Evolutionary conservation across 2,329 filamentous ascomycete genomes (phyloP).

Genomic region (Ilyonectria mors-panacis): DNA sequence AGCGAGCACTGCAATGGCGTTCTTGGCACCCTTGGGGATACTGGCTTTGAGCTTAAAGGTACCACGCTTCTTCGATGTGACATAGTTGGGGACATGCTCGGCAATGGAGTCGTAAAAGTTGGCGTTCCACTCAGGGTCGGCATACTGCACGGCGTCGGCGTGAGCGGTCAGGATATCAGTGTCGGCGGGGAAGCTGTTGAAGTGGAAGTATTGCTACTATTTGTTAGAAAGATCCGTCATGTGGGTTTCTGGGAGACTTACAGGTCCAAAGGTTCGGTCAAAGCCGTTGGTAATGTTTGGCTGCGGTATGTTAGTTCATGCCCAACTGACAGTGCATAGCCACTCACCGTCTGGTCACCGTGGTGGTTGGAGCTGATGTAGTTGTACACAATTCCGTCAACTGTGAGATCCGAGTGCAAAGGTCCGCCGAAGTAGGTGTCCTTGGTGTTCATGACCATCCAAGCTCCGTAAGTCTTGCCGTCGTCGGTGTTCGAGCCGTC

Average conservation of each 20-base stretch:
- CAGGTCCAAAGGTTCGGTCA: conserved; percentile 75
- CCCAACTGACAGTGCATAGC: fast-evolving
- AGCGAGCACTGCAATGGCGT: conserved; percentile 68
- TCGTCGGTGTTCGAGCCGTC: conserved; percentile 60
- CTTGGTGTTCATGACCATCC: conserved; percentile 75
- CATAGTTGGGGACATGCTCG: conserved; percentile 70
- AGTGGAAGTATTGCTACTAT: conserved; percentile 69
- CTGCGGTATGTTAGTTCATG: conserved; percentile 31
- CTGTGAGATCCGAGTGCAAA: conserved; percentile 73
- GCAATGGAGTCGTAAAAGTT: conserved; percentile 77
- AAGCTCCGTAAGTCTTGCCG: conserved; percentile 70
- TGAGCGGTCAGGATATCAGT: conserved; percentile 64
- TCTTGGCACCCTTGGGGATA: conserved; percentile 66
- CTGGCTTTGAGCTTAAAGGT: conserved; percentile 65
- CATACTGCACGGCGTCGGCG: conserved; percentile 67
- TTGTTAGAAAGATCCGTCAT: conserved; percentile 19
- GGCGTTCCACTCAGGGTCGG: conserved; percentile 67
- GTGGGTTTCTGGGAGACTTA: conserved; percentile 21
- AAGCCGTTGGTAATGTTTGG: conserved; percentile 77
- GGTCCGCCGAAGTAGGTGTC: conserved; percentile 76
- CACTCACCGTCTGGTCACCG: conserved; percentile 65
- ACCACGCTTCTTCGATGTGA: conserved; percentile 66
- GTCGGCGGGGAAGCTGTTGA: conserved; percentile 68
- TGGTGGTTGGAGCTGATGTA: conserved; percentile 75
- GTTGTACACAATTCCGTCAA: conserved; percentile 77